Evolutionary conservation across 108 stramenopile species (phyloP), one percentile per base, ranked within the genome.

Genomic region (Mediolabrus comicus): DNA sequence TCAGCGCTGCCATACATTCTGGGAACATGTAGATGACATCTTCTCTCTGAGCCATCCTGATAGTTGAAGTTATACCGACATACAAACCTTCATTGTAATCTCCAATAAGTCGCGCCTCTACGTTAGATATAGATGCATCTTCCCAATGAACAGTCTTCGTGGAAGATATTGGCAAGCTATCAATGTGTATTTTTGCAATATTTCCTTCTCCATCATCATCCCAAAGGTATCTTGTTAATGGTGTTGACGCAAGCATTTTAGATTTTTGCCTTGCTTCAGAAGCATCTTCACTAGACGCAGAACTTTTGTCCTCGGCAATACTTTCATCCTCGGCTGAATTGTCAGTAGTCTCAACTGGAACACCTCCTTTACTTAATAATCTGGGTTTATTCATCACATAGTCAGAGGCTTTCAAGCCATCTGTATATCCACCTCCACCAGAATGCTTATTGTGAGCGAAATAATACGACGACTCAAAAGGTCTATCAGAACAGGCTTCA

Each of bases 331-430:
- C 41, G 38, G 1, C 49, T 56, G 41, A 10, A 25, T 13, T n/a
- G 12, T 16, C 39, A 19, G 0, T 35, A 35, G 29, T 4, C n/a
- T 57, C 54, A 14, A 92, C 84, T 26, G 54, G 36, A 12, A 75
- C 51, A 16, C 89, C 89, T 24, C 75, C 77, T 46, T 75, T 81
- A 24, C 75, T 75, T 51, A 94, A 75, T 19, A 94, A 79, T 39
- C 82, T 75, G 17, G 92, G 92, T 28, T 80, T 78, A 68, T 94
- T 91, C 92, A 94, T 94, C 13, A 69, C 69, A 65, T 87, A 94
- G 67, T 94, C 92, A 63, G 90, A 88, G 69, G 87, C 86, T 38
- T 71, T 63, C 25, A 94, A 65, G 32, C 92, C 92, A 79, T 94
- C 92, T 36, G 79, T 80, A 64, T 94, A 94, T 5, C 92, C 92